These are phyloP conservation scores for Saturnispora serradocipensis DNA, from an alignment of 805 yeast species.

Conservation along the genomic window DNA sequence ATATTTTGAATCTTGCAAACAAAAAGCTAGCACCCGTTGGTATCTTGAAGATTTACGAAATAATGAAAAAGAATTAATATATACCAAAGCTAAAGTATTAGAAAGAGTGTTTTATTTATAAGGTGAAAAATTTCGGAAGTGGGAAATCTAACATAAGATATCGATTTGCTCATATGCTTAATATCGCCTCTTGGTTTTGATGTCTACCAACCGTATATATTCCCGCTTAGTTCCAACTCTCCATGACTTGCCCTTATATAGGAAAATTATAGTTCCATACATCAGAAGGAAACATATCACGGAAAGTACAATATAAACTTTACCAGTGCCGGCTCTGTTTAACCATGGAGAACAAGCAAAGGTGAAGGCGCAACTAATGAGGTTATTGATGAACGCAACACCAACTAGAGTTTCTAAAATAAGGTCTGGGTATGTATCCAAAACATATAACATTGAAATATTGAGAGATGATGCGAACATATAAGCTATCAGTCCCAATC, in stretches of 20 bases:
- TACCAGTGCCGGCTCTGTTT: constrained; percentile 43
- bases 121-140: background rate
- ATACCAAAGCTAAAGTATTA: background rate
- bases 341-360: constrained; percentile 61
- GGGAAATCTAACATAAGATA: background rate
- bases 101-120: background rate
- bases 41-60: background rate
- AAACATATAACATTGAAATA: constrained; percentile 53
- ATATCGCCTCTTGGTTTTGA: background rate
- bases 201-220: constrained; percentile 40
- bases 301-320: constrained; percentile 54
- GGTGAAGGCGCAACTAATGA: constrained; percentile 55
- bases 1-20: background rate
- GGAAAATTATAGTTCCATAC: constrained; percentile 45
- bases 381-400: constrained; percentile 52
- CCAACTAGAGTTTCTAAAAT: constrained; percentile 61
- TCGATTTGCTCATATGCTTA: constrained; percentile 2
- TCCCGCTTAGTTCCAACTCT: constrained; percentile 44
- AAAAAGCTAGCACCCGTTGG: background rate
- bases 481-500: constrained; percentile 55
- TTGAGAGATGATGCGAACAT: constrained; percentile 65
- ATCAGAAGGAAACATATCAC: constrained; percentile 47
- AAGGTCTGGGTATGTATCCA: constrained; percentile 60
- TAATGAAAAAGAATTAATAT: background rate
- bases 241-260: constrained; percentile 50